Base-by-base conservation (phyloP, 345 rosid genomes). In the Salix viminalis region DNA sequence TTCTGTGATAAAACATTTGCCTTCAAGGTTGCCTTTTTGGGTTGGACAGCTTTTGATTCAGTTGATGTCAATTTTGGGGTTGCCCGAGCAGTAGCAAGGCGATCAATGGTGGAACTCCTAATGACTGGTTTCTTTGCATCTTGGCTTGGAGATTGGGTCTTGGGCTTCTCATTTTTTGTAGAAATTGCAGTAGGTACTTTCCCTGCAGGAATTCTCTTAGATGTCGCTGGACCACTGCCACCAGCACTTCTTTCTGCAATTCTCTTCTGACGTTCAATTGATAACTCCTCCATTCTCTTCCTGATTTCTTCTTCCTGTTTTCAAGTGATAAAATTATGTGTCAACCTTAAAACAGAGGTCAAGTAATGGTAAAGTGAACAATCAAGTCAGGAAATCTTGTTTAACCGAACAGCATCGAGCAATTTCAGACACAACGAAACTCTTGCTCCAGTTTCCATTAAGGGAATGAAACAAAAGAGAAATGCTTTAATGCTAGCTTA, bases 91-190 rank as follows among this genome's bases (percentile, higher is more conserved):
- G 89, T 75, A 48, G 99, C 92, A 58, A 96, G 98, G 44, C 96
- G 97, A 73, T 96, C 97, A 18, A 96, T 87, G 70, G 98, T 96
- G 67, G 98, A 90, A 69, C 88, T 91, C 77, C 97, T 90, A 56
- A 90, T 85, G 42, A 89, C 89, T 1, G 92, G n/a, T 73, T 84
- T 87, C 73, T 82, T 91, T 13, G 82, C 78, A 77, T 84, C 91
- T 73, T 76, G 79, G 48, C 79, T 42, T 68, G 79, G 83, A 60
- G 91, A 71, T 23, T 77, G 86, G 48, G 19, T 58, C 73, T 71
- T 83, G 21, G 81, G 70, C 84, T 84, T 87, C 65, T 75, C 90
- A 26, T 80, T 86, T 79, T 84, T 87, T 16, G 28, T 36, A 4
- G 80, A 76, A 68, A 75, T 26, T 56, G 75, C 69, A 61, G 84